Conservation (phyloP, 208 protist species). For the Leishmania turanica region DNA sequence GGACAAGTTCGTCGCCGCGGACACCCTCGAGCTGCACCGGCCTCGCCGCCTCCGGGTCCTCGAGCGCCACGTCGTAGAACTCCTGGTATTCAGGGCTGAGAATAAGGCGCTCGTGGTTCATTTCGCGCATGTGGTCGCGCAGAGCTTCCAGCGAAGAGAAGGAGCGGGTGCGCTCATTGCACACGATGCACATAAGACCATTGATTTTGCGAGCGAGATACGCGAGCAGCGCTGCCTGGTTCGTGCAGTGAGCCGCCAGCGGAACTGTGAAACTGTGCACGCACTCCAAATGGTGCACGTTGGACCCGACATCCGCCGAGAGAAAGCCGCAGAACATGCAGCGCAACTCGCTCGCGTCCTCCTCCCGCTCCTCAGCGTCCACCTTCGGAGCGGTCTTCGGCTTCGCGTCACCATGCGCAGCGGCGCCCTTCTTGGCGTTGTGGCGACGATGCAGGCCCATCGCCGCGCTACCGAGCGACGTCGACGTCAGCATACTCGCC, state of each 20-base stretch:
- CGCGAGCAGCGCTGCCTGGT: slow-evolving; percentile 59
- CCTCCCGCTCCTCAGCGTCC: slow-evolving; percentile 69
- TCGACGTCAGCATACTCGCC: slow-evolving; percentile 79
- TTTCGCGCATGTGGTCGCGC: slow-evolving; percentile 86
- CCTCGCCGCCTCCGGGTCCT: slow-evolving; percentile 46
- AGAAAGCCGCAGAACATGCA: slow-evolving; percentile 85
- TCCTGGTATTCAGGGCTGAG: slow-evolving; percentile 85
- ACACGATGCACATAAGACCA: slow-evolving; percentile 88
- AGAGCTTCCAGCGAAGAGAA: slow-evolving; percentile 78
- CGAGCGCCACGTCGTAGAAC: slow-evolving; percentile 77
- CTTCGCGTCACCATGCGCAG: slow-evolving; percentile 11
- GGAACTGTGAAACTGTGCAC: slow-evolving; percentile 85
- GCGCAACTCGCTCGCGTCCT: slow-evolving; percentile 72
- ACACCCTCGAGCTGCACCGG: slow-evolving; percentile 56
- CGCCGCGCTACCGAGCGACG: slow-evolving; percentile 84
- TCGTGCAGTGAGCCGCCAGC: slow-evolving; percentile 60
- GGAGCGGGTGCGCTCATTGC: slow-evolving; percentile 77
- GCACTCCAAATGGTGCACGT: slow-evolving; percentile 62
- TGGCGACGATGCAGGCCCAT: slow-evolving; percentile 89
- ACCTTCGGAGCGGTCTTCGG: slow-evolving; percentile 50
- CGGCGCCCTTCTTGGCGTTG: slow-evolving; percentile 61
- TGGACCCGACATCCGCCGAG: slow-evolving; percentile 46
- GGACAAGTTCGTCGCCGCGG: slow-evolving; percentile 44
- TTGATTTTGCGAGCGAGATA: slow-evolving; percentile 91
- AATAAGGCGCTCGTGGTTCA: slow-evolving; percentile 76